phyloP scores from a whole-genome alignment of 2,329 filamentous ascomycete species.

The Hypoxylon sp. region DNA sequence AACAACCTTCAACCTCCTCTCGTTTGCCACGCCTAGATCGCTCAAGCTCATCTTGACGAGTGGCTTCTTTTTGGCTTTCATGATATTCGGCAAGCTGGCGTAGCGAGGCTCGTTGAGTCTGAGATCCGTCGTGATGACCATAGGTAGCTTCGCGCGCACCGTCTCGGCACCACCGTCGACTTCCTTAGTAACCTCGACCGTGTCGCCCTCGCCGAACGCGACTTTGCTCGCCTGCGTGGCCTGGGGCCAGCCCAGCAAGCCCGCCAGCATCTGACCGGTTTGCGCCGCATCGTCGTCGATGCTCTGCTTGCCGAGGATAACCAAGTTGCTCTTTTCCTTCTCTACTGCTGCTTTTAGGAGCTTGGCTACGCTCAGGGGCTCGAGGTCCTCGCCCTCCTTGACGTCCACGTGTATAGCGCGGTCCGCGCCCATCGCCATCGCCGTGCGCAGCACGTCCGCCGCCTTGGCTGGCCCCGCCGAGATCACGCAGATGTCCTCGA shows the following conservation, averaged over 20 bases:
- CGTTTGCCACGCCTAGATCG: constrained; percentile 82
- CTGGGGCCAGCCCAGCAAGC: constrained; percentile 90
- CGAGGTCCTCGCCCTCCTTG: constrained; percentile 79
- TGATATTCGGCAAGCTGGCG: constrained; percentile 96
- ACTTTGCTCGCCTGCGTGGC: constrained; percentile 93
- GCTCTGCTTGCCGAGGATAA: constrained; percentile 96
- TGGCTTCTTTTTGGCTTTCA: constrained; percentile 99
- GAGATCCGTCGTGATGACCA: constrained; percentile 96
- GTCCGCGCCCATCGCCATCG: constrained; percentile 99
- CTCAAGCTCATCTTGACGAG: constrained; percentile 89
- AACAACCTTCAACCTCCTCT: constrained; percentile 84
- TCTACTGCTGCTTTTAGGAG: constrained; percentile 83
- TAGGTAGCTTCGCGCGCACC: constrained; percentile 83
- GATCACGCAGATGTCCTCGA: constrained; percentile 92
- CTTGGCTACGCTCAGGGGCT: constrained; percentile 94
- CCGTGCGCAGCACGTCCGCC: constrained; percentile 89
- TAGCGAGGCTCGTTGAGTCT: constrained; percentile 95
- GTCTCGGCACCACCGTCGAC: constrained; percentile 97
- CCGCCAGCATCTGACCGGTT: constrained; percentile 98
- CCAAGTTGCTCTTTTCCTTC: constrained; percentile 88
- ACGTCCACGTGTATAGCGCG: constrained; percentile 88
- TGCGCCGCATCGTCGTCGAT: constrained; percentile 97
- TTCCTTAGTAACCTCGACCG: constrained; percentile 84
- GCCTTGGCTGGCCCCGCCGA: constrained; percentile 89
- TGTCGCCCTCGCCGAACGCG: constrained; percentile 75